phyloP scores from a whole-genome alignment of 1,139 yeast genomes.

The Torulaspora globosa region DNA sequence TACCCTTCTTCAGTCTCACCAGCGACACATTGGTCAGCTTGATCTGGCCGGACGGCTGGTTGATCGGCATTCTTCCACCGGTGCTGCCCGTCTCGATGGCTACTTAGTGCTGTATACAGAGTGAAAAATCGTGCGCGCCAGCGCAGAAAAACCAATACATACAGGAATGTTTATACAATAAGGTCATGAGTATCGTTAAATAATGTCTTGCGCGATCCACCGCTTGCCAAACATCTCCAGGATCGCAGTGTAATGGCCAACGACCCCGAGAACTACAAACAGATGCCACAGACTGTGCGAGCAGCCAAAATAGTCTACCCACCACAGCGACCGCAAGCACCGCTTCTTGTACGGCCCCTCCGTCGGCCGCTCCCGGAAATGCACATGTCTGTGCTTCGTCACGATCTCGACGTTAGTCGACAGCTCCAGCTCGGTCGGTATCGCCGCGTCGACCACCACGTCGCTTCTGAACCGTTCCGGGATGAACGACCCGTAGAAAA shows the following conservation, averaged over 20 bases:
- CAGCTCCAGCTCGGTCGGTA: constrained; percentile 37
- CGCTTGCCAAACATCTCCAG: constrained; percentile 57
- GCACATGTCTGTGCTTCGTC: constrained; percentile 39
- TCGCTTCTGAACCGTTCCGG: constrained; percentile 88
- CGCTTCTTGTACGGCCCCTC: neutral
- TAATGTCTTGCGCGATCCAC: constrained; percentile 21
- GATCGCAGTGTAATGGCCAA: constrained; percentile 79
- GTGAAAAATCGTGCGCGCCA: too few species aligned
- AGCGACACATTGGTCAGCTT: constrained; percentile 90
- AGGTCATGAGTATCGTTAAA: constrained; percentile 6
- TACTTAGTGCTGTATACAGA: neutral
- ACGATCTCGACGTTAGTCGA: constrained; percentile 32
- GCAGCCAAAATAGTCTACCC: constrained; percentile 70
- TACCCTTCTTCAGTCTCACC: constrained; percentile 85
- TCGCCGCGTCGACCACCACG: constrained; percentile 36
- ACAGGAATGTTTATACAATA: neutral
- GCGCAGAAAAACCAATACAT: neutral
- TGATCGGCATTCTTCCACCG: constrained; percentile 44
- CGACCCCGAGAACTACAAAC: constrained; percentile 79
- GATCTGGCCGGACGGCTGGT: constrained; percentile 86
- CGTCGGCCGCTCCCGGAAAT: constrained; percentile 52
- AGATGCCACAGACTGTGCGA: constrained; percentile 95
- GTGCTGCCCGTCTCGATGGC: neutral
- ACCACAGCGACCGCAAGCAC: constrained; percentile 61
- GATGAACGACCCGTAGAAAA: constrained; percentile 79